Evolutionary conservation across 2,329 filamentous ascomycete species (phyloP), one percentile per base, ranked within the genome.

Genomic region (Talaromyces amestolkiae): DNA sequence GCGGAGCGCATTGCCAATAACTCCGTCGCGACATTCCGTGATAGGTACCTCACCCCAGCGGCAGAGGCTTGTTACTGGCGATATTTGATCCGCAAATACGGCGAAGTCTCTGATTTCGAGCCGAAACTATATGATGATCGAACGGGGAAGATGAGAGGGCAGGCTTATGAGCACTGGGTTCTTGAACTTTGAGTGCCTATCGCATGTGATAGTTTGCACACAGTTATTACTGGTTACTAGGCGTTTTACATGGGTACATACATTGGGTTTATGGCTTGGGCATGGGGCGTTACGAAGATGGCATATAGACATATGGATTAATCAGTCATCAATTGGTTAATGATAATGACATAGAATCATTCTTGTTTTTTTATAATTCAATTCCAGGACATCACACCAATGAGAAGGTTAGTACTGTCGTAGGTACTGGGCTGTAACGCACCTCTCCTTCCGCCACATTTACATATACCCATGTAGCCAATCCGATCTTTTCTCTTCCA

Each of bases 61-160:
- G 83, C 84, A 1, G 82, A 86, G 71, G 79, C 81, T 2, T 86
- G 84, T 67, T 86, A 86, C 68, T 86, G 84, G 84, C 77, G 84
- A 11, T 76, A 80, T 54, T 69, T 85, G 65, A 75, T 84, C 33
- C 69, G 73, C 33, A 69, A 70, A 62, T 80, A 78, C 70, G 76
- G 73, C 8, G 70, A 73, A 10, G 73, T 73, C 9, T 79, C 79
- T 45, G 79, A 78, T 53, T 81, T 81, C 66, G 75, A 79, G 70
- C 76, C 80, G 2, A 70, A 77, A 13, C 68, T 79, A 49, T 76
- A 77, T 66, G 66, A 72, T 15, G 72, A 75, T 63, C 74, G 75
- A 9, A 73, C 72, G 65, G 71, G 69, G 59, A 68, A 68, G 27
- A 68, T 72, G 45, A 70, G 79, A 54, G 79, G 76, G 15, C 68